A percentile compares a stretch with the other conserved stretches of the same genome.
Conservation (phyloP, 1,284 basidiomycete genomes). For the Cryptococcus floricola region DNA sequence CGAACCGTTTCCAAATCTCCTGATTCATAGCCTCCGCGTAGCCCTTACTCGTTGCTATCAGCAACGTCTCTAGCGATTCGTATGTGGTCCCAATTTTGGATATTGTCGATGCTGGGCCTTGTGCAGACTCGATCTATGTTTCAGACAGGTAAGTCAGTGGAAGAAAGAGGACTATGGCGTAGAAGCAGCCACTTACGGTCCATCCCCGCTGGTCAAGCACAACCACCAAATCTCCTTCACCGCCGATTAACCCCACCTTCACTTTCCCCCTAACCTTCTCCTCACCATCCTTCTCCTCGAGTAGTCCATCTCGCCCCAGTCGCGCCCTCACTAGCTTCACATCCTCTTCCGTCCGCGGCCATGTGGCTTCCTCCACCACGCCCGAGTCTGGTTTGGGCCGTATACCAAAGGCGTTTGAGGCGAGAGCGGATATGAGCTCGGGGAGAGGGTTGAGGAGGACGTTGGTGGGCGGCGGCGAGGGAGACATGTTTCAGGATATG, state of each 20-base stretch:
- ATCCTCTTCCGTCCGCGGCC: slow-evolving; percentile 28
- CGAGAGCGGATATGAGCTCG: slow-evolving; percentile 31
- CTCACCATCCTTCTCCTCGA: slow-evolving; percentile 5
- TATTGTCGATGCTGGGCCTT: slow-evolving; percentile 1
- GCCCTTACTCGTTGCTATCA: slow-evolving; percentile 35
- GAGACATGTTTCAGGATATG: neutral
- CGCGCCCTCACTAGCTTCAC: slow-evolving; percentile 12
- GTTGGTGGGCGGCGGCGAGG: slow-evolving; percentile 13
- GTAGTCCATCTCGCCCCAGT: neutral
- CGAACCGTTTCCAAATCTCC: slow-evolving; percentile 36
- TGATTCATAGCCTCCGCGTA: slow-evolving; percentile 39
- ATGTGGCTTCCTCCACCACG: slow-evolving; percentile 20
- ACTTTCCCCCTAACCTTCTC: slow-evolving; percentile 21
- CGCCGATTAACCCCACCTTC: slow-evolving; percentile 19
- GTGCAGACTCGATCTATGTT: neutral
- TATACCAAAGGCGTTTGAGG: slow-evolving; percentile 34
- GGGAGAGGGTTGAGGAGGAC: slow-evolving; percentile 37
- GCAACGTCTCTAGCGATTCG: slow-evolving; percentile 38
- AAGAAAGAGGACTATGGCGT: neutral
- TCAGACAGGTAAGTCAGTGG: too few species aligned
- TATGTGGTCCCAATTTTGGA: slow-evolving; percentile 20
- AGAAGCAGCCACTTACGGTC: slow-evolving; percentile 26
- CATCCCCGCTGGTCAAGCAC: slow-evolving; percentile 33
- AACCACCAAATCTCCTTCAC: slow-evolving; percentile 21
- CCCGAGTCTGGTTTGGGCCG: slow-evolving; percentile 7